Evolutionary conservation across 208 protist species (phyloP).

Genomic region (Leishmania mexicana): DNA sequence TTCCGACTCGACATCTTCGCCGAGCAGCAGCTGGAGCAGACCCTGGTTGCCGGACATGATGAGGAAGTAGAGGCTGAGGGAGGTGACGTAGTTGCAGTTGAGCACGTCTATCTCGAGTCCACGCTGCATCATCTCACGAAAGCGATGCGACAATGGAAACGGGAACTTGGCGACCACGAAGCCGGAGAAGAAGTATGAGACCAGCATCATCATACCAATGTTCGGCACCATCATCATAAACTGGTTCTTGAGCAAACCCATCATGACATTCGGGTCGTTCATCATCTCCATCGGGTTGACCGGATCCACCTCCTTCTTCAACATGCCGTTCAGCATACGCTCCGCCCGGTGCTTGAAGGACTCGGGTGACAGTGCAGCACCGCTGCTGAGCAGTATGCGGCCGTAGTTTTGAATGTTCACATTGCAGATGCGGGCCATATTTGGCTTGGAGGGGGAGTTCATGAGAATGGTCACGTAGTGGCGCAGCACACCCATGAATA

Average conservation of each 20-base stretch:
- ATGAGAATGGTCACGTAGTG: slow-evolving; percentile 86
- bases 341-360: slow-evolving; percentile 73
- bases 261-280: slow-evolving; percentile 92
- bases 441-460: slow-evolving; percentile 43
- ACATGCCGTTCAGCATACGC: slow-evolving; percentile 43
- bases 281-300: slow-evolving; percentile 93
- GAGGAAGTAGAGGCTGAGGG: slow-evolving; percentile 96
- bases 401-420: slow-evolving; percentile 74
- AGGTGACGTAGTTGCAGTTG: slow-evolving; percentile 96
- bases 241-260: slow-evolving; percentile 96
- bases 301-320: slow-evolving; percentile 69
- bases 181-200: slow-evolving; percentile 96
- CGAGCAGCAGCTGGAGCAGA: slow-evolving; percentile 92
- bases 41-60: slow-evolving; percentile 95
- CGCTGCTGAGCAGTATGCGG: slow-evolving; percentile 54
- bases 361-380: slow-evolving; percentile 54
- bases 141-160: slow-evolving; percentile 94
- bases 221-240: slow-evolving; percentile 94
- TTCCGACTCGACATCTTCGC: slow-evolving; percentile 60
- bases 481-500: slow-evolving; percentile 91
- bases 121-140: slow-evolving; percentile 95
- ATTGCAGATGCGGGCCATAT: slow-evolving; percentile 66
- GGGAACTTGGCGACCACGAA: slow-evolving; percentile 97
- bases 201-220: slow-evolving; percentile 95
- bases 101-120: slow-evolving; percentile 94